Evolutionary conservation across 208 protist species (phyloP), one percentile per base, ranked within the genome.

Genomic region (Novymonas esmeraldas): DNA sequence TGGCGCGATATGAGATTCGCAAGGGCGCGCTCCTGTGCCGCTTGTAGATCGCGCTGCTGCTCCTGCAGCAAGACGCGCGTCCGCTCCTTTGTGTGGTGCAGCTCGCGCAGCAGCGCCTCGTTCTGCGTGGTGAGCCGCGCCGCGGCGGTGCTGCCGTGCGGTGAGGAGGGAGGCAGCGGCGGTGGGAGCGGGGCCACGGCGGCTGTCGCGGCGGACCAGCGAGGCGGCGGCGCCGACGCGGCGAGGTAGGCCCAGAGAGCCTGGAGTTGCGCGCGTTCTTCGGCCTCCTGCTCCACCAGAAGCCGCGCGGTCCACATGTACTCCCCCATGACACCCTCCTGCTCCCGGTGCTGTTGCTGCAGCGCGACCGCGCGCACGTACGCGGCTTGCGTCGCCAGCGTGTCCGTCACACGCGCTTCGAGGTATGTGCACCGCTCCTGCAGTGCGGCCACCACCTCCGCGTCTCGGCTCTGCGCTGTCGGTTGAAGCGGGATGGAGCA

Each of bases 1-100:
- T 79, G 63, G n/a, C 74, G 74, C 10, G 60, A 62, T 16, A 55
- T 44, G 11, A 79, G 54, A 39, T 79, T 42, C 13, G 57, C 56
- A 20, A 79, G n/a, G 6, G 62, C 54, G 14, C 54, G 60, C 33
- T 52, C 34, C 6, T 79, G 64, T 3, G 62, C 67, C 11, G 68
- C 51, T 45, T 79, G 60, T 31, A 67, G 42, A 13, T 61, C 42
- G 26, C 50, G 34, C 39, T 54, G 54, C 51, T 67, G 70, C 6
- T 34, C 63, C 6, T 39, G 33, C 5, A 75, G 48, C 5, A 64
- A 49, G 0, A 26, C 45, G 3, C 61, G 28, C 5, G 70, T 55
- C 31, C 66, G 60, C 16, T 44, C 52, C 1, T 44, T 38, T 14
- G 62, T 24, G 28, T 50, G 34, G 3, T 34, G 16, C n/a, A 69